Evolutionary conservation across 2,329 filamentous ascomycete genomes (phyloP), one percentile per base, ranked within the genome.

Genomic region (Stenocarpella maydis): DNA sequence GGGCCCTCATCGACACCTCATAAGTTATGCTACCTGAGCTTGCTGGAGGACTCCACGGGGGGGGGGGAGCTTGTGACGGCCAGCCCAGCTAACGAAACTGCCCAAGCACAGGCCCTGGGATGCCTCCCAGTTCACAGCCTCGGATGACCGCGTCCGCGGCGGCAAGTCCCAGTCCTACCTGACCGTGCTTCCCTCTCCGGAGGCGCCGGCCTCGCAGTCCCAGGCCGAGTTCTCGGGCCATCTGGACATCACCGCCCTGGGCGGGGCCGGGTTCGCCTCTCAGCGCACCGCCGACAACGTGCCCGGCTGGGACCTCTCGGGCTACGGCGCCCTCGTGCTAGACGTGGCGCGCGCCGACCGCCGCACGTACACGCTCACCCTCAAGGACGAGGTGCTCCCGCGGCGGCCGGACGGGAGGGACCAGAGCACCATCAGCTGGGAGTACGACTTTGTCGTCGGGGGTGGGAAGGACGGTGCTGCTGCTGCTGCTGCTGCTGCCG

Each of bases 261-360:
- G 92, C 31, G 92, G 92, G 37, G 93, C 93, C 0, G 93, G 93
- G 6, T 96, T 97, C 76, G 93, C 93, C 12, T 93, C 90, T 5
- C 93, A 95, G 77, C 87, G 91, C 55, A 94, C 91, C 5, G 85
- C 83, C 4, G 73, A 73, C 26, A 47, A 21, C 43, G 39, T 55
- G n/a, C 65, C 67, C 1, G 49, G 45, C 2, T 67, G 71, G 49
- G 70, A 76, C 67, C 50, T 76, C 24, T 72, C 73, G 6, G 71
- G 47, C 31, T 74, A 72, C 47, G 87, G 89, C 9, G 80, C 85
- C 47, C 79, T 84, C 17, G 80, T 80, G 28, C 92, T 91, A 86
- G 86, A 96, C 74, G 80, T 96, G n/a, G 65, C 65, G 17, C 43
- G 52, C 7, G 82, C 84, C 21, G 91, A 93, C 75, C 83, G 84